Evolutionary conservation across 164 flowering plant species (phyloP).

Genomic region (Piper longum): DNA sequence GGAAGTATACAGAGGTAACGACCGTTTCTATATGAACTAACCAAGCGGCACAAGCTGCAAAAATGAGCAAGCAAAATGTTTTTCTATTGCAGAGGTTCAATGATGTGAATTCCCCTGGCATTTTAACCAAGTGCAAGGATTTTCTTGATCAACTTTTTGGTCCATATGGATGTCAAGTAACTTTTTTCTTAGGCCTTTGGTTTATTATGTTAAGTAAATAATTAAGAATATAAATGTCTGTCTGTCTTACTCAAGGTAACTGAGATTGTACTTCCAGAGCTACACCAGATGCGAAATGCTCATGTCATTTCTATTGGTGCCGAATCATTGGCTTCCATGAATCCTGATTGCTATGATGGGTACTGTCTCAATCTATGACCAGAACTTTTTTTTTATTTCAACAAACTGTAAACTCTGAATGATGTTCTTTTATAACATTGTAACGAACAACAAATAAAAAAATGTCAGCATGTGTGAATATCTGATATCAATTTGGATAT

Average conservation of each 20-base stretch:
- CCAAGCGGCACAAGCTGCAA: not conserved
- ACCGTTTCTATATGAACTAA: not conserved
- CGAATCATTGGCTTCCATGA: constrained; percentile 40
- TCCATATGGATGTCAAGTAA: constrained; percentile 64
- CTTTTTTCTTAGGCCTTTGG: constrained; percentile 4
- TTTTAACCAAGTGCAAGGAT: constrained; percentile 70
- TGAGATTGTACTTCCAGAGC: constrained; percentile 83
- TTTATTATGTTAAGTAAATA: not conserved
- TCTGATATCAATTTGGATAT: no score
- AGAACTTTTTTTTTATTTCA: no score
- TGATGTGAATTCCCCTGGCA: constrained; percentile 72
- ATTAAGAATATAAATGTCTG: constrained; percentile 3
- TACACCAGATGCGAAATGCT: constrained; percentile 71
- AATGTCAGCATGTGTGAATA: no score
- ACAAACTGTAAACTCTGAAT: no score
- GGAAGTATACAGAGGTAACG: constrained; percentile 73
- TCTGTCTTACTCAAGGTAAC: constrained; percentile 25
- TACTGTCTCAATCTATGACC: constrained; percentile 9
- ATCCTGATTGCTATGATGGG: constrained; percentile 66
- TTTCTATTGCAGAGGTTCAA: constrained; percentile 73
- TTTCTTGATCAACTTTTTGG: constrained; percentile 43
- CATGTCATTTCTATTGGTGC: constrained; percentile 92
- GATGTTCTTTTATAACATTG: no score
- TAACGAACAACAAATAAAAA: no score
- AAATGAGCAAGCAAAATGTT: constrained; percentile 1